Evolutionary conservation across 83 land plant species (phyloP), one percentile per base, ranked within the genome.

Genomic region (Diphasiastrum complanatum): DNA sequence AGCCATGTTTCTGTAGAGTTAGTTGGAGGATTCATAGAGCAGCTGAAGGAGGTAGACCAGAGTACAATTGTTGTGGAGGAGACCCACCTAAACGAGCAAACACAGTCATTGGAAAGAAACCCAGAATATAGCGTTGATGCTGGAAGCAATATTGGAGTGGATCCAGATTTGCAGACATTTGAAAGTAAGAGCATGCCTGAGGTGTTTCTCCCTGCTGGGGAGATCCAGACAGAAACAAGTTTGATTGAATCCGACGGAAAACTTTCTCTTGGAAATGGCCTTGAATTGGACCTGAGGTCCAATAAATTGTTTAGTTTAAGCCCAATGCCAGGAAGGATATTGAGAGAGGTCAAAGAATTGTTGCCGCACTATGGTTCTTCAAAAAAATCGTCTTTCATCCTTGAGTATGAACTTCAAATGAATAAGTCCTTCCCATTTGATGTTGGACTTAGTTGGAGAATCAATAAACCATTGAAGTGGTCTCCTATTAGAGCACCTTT

Each of bases 1-100:
- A 93, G 99, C 74, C 70, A 56, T 73, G 81, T 93, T 0, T 84
- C 67, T 36, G 28, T 93, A 35, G 91, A 93, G 61, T 76, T 93
- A 27, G 96, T 89, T 27, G 67, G 74, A n/a, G 67, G 46, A 6
- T 63, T 92, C 37, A 70, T 78, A 11, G 53, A 73, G 48, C 70
- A 76, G 68, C 68, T 83, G 51, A 71, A 69, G 30, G 19, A 23
- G 60, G 60, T 2, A 24, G 51, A n/a, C 18, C 51, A 47, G n/a
- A 24, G 51, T 47, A n/a, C 18, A 14, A 37, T 10, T 23, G 60
- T 33, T 4, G 19, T 33, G 18, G 41, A n/a, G 19, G 64, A 45
- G 50, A 28, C 30, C n/a, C 20, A 24, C n/a, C 28, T 51, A 32
- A 35, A 57, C 35, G 45, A n/a, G n/a, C n/a, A n/a, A n/a, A n/a